Evolutionary conservation across 495 filamentous ascomycete species (phyloP), one percentile per base, ranked within the genome.

Genomic region (Parathielavia hyrcaniae): DNA sequence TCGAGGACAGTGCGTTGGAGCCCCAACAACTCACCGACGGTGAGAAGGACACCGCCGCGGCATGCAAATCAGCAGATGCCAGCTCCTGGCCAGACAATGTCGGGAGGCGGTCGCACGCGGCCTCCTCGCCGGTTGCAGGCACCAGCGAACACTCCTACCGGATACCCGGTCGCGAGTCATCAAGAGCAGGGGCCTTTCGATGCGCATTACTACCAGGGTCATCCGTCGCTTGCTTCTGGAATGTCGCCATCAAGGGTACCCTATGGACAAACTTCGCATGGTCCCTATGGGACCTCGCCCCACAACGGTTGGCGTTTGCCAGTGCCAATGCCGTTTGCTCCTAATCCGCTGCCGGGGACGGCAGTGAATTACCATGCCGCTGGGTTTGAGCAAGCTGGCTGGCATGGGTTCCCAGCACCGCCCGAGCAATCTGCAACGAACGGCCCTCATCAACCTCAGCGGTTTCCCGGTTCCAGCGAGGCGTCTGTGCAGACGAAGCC

Each of bases 401-500:
- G 0, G 17, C 41, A 47, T 1, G 22, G 44, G 12, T 23, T 23
- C 44, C 22, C 44, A 4, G 4, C 6, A 5, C 44, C 44, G 2
- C 44, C 23, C 20, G 6, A 12, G 1, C 23, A 23, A 11, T 8
- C 4, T 5, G 11, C 4, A 2, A 30, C 30, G 0, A 16, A 51
- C 3, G 17, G n/a, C 34, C 6, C 17, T 22, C 13, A 20, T 17
- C 34, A 23, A 38, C 49, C 30, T 35, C 16, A 10, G 10, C 9
- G 13, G 26, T 6, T 30, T 30, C 22, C 4, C 22, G 26, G 23
- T 14, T 7, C 12, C 44, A 47, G 22, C 6, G 26, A 30, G 26
- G 6, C 26, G 26, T 39, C 38, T 16, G 5, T 39, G 39, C 48
- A 52, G 12, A 51, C 55, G 4, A 58, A 58, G 48, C 55, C 48